A percentile compares a stretch with the other conserved stretches of the same genome.
Conservation (phyloP, 2,329 filamentous ascomycete species). For the Parasarocladium wereldwijsianum region DNA sequence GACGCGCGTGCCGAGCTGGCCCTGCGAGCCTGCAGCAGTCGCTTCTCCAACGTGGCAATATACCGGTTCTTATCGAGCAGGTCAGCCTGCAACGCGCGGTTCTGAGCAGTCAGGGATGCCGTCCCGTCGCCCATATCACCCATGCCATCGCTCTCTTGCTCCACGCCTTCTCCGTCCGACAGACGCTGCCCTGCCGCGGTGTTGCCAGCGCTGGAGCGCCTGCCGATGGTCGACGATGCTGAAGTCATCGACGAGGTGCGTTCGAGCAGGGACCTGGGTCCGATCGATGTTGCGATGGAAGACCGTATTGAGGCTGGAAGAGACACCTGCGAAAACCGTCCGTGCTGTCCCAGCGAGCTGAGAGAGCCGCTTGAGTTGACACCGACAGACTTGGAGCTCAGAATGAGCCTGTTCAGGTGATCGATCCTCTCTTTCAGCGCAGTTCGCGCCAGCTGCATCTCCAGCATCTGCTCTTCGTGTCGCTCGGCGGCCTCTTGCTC, state of each 20-base stretch:
- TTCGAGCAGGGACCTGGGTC: conserved; percentile 36
- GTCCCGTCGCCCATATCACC: conserved; percentile 80
- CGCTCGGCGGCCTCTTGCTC: conserved; percentile 72
- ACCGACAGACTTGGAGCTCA: conserved; percentile 89
- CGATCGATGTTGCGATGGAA: conserved; percentile 51
- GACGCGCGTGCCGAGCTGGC: conserved; percentile 84
- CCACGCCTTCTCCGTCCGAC: conserved; percentile 23
- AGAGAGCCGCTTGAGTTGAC: conserved; percentile 69
- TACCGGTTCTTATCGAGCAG: conserved; percentile 95
- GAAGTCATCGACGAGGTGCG: conserved; percentile 56
- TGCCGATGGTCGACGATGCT: conserved; percentile 41
- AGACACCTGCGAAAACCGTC: conserved; percentile 46
- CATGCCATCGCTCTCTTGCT: conserved; percentile 51
- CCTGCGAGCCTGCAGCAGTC: conserved; percentile 75
- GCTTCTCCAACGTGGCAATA: conserved; percentile 84
- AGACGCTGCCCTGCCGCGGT: conserved; percentile 19
- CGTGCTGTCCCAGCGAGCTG: conserved; percentile 49
- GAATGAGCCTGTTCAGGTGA: conserved; percentile 84
- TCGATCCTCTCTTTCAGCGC: conserved; percentile 95
- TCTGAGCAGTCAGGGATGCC: conserved; percentile 71
- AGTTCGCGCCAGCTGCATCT: conserved; percentile 94
- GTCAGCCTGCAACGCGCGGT: conserved; percentile 85
- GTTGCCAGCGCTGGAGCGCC: conserved; percentile 30
- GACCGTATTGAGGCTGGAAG: conserved; percentile 46
- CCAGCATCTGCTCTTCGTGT: conserved; percentile 93